Evolutionary conservation across 345 rosid genomes (phyloP).

Genomic region (Bretschneidera sinensis): DNA sequence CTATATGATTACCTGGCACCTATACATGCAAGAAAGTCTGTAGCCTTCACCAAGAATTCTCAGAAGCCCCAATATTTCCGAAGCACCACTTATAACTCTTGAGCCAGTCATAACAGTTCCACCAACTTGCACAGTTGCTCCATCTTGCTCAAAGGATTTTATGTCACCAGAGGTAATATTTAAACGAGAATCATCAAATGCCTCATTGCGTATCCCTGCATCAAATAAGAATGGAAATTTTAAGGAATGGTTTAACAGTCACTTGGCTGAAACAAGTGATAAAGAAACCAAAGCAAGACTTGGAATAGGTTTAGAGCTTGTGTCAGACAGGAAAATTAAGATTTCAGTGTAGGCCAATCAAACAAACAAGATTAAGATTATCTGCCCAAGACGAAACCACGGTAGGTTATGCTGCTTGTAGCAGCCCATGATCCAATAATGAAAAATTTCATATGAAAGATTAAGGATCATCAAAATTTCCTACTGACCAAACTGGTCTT

Average conservation of each 20-base stretch:
- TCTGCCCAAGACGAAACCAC: not conserved
- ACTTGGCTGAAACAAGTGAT: conserved; percentile 5
- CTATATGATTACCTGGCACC: conserved; percentile 60
- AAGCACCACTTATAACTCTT: conserved; percentile 55
- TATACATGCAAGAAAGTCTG: conserved; percentile 79
- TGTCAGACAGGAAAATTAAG: not conserved
- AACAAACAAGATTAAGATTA: not conserved
- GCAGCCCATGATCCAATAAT: no score
- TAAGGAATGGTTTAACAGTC: conserved; percentile 13
- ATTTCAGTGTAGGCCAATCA: not conserved
- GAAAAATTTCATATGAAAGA: no score
- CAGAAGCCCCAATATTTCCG: conserved; percentile 72
- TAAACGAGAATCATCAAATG: conserved; percentile 66
- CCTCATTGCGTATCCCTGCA: conserved; percentile 70
- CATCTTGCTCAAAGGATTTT: conserved; percentile 65
- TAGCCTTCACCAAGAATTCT: conserved; percentile 89
- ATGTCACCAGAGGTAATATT: conserved; percentile 46
- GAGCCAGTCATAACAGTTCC: conserved; percentile 42
- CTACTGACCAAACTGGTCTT: no score
- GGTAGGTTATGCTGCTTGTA: no score
- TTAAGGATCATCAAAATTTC: no score
- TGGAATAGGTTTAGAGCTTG: no score
- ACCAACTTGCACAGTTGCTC: conserved; percentile 38
- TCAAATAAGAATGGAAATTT: conserved; percentile 14
- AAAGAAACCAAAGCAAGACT: conserved; percentile 4